Conservation (phyloP, 2,329 filamentous ascomycete genomes). For the Aulographum hederae region DNA sequence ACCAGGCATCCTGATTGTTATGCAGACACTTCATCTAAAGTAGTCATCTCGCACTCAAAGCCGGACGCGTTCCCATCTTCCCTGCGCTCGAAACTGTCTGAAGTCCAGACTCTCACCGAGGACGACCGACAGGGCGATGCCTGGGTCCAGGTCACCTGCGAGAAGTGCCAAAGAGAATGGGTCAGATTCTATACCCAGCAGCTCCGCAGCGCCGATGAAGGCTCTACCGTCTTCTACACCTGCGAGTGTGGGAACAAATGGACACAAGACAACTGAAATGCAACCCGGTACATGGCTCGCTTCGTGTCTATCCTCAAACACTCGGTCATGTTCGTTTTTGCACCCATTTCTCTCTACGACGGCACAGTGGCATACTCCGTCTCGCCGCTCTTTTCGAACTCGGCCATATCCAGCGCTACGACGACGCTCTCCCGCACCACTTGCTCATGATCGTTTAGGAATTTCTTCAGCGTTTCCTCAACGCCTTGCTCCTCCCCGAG, state of each 20-base stretch:
- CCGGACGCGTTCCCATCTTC: conserved; percentile 77
- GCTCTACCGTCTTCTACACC: conserved; percentile 76
- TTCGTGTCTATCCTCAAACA: too few species aligned
- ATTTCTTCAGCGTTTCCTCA: conserved; percentile 64
- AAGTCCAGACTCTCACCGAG: conserved; percentile 61
- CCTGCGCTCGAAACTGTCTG: conserved; percentile 69
- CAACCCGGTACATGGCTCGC: too few species aligned
- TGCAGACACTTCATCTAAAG: conserved; percentile 57
- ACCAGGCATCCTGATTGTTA: too few species aligned
- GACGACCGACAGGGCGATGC: conserved; percentile 31
- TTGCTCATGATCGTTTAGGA: conserved; percentile 77
- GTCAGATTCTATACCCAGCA: conserved; percentile 77
- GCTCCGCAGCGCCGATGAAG: conserved; percentile 84
- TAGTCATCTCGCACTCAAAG: conserved; percentile 68
- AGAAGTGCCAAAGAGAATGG: conserved; percentile 63
- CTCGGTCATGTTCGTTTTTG: too few species aligned
- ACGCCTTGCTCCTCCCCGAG: conserved; percentile 88
- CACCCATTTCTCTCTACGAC: background rate
- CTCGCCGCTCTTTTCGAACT: conserved; percentile 81
- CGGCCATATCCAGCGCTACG: conserved; percentile 93
- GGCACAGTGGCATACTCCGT: conserved; percentile 74
- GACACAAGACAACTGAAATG: too few species aligned
- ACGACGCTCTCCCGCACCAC: conserved; percentile 90
- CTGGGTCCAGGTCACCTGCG: conserved; percentile 47
- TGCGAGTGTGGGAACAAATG: conserved; percentile 80